Base-by-base conservation (phyloP, 1,284 basidiomycete species). In the Spongispora temasekensis region DNA sequence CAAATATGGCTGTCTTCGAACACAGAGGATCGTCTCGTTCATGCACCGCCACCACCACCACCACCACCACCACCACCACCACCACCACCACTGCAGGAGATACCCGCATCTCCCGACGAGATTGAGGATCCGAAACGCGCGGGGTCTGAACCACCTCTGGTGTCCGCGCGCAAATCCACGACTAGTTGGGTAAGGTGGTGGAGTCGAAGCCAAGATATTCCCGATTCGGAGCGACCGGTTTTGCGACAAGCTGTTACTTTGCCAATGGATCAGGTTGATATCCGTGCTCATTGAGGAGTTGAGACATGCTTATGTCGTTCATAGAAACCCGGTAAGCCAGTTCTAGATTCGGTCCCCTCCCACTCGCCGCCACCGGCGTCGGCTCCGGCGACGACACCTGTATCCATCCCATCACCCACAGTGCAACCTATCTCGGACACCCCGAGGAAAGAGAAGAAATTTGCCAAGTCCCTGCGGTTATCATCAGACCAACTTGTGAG, bases 391-490 rank as follows among this genome's bases (percentile, higher is more conserved):
- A 70, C 64, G 7, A 73, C 71, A 6, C 70, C 74, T 2, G 55
- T 67, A 12, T 51, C 40, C 25, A 32, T 50, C 10, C 58, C 5
- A 42, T 67, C 74, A 12, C 74, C 70, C 10, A 30, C 48, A 15
- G 62, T 69, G n/a, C 58, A 71, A 52, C 69, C 74, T n/a, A 48
- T 69, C 8, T 12, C 61, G 12, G 57, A 65, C 55, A 42, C 58
- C 21, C 34, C 53, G 5, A 64, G 60, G 53, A 59, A 68, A 55
- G 66, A 65, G 58, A 73, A 73, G 57, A 88, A 84, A 70, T 99
- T 89, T 71, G 96, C 93, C 23, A 99, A 99, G 81, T 97, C 97
- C 0, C 77, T 99, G 58, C 86, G 97, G 4, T 75, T 95, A 53
- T 90, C 92, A 0, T 93, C 91, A 6, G 91, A 93, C 65, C 93